A percentile compares a stretch with the other conserved stretches of the same genome.
These are phyloP conservation scores for Helicostylum pulchrum DNA, from an alignment of 192 early-diverging fungal species.

Conservation along the genomic window DNA sequence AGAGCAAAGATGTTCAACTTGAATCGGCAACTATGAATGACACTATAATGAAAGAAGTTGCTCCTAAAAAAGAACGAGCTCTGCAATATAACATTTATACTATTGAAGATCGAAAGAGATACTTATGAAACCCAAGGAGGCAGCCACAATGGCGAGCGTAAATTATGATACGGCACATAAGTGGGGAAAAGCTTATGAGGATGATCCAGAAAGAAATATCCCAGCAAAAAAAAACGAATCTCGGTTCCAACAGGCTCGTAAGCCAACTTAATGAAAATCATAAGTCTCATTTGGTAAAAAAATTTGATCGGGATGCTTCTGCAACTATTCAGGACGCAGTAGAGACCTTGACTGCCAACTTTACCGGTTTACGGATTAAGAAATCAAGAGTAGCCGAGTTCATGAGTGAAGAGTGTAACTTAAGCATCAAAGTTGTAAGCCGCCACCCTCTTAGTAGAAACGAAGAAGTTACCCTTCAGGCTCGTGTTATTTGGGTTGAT, in stretches of 20 bases:
- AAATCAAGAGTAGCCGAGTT: slow-evolving; percentile 9
- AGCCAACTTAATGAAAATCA: slow-evolving; percentile 3
- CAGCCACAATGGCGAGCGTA: too few relatives aligned
- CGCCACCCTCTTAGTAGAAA: too few relatives aligned
- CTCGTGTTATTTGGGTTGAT: too few relatives aligned
- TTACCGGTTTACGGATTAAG: background rate
- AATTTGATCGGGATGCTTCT: slow-evolving; percentile 12
- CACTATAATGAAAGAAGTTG: slow-evolving; percentile 12
- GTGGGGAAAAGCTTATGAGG: slow-evolving; percentile 10
- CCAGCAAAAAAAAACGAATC: slow-evolving; percentile 12
- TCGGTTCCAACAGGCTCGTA: slow-evolving; percentile 3
- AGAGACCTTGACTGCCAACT: background rate
- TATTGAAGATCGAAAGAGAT: slow-evolving; percentile 14
- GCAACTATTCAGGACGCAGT: slow-evolving; percentile 14
- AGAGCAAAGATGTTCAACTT: slow-evolving; percentile 7
- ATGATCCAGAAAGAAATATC: slow-evolving; percentile 17
- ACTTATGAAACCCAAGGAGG: slow-evolving; percentile 15
- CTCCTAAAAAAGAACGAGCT: slow-evolving; percentile 14
- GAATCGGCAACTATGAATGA: slow-evolving; percentile 9
- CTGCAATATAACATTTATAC: slow-evolving; percentile 14
- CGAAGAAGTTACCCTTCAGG: too few relatives aligned
- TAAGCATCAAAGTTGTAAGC: too few relatives aligned
- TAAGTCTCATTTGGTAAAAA: slow-evolving; percentile 1
- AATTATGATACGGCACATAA: slow-evolving; percentile 12
- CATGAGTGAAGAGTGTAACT: too few relatives aligned